These are phyloP conservation scores for Phanerodontia chrysosporium DNA, from an alignment of 768 basidiomycete genomes.

Conservation along the genomic window DNA sequence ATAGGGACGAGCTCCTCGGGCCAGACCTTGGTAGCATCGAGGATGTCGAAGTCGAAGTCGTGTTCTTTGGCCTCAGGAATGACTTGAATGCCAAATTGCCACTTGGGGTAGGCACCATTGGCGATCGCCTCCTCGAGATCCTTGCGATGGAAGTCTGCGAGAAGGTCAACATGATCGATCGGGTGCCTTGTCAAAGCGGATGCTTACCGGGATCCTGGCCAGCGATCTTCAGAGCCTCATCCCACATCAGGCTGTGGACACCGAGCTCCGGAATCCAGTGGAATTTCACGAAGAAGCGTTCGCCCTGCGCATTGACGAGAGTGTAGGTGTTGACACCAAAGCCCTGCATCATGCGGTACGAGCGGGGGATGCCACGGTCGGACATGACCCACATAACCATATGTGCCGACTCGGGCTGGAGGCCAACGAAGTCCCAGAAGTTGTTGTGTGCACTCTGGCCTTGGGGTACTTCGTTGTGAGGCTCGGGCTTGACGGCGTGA, in stretches of 20 bases:
- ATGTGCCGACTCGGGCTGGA: slow-evolving; percentile 52
- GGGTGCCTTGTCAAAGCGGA: background rate
- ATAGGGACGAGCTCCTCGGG: slow-evolving; percentile 80
- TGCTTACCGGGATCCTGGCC: slow-evolving; percentile 75
- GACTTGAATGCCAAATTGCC: slow-evolving; percentile 73
- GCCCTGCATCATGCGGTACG: slow-evolving; percentile 86
- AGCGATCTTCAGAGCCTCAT: slow-evolving; percentile 78
- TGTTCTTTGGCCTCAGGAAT: slow-evolving; percentile 71
- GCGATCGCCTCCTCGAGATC: slow-evolving; percentile 83
- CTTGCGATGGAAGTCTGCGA: slow-evolving; percentile 76
- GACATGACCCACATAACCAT: slow-evolving; percentile 75
- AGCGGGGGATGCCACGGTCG: slow-evolving; percentile 81
- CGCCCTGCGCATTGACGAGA: slow-evolving; percentile 59
- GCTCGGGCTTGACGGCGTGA: slow-evolving; percentile 84
- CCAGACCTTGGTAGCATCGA: slow-evolving; percentile 86
- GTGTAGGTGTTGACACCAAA: slow-evolving; percentile 87
- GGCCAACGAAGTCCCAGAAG: slow-evolving; percentile 80
- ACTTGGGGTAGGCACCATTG: slow-evolving; percentile 66
- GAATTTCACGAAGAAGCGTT: slow-evolving; percentile 84
- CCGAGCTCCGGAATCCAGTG: slow-evolving; percentile 81
- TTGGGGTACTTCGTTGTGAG: slow-evolving; percentile 73
- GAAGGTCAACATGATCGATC: background rate
- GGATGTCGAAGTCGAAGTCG: slow-evolving; percentile 82
- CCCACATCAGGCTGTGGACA: slow-evolving; percentile 82
- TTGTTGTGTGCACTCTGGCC: slow-evolving; percentile 76